Evolutionary conservation across 495 filamentous ascomycete genomes (phyloP), one percentile per base, ranked within the genome.

Genomic region (Lophiotrema nucula): DNA sequence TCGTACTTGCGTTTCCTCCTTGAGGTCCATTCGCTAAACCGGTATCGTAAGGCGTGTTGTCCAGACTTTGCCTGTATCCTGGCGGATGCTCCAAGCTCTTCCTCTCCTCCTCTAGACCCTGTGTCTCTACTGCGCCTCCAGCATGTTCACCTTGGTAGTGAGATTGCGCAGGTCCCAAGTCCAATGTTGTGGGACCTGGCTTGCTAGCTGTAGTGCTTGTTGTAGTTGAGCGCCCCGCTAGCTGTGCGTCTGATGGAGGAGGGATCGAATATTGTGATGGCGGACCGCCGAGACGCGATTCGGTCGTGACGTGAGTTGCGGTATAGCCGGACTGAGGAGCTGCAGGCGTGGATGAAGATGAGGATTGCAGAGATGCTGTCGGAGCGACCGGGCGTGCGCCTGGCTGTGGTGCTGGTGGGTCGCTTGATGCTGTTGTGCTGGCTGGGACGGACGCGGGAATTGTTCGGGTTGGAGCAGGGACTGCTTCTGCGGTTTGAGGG

Each of bases 81-180:
- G 60, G 53, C 23, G 60, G 60, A 48, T 57, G 45, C 31, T 58
- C 60, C 6, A 58, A 41, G 27, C 53, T 63, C 51, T 38, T 46
- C 38, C 45, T 33, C 21, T 33, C 47, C 35, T 47, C 56, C 1
- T 22, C 27, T 21, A 11, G 6, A n/a, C 23, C 25, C 23, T 16
- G 19, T 16, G 41, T 21, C 6, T 18, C 16, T 39, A 53, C n/a
- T 26, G 43, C 53, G 18, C 38, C 53, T 19, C 55, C 31, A 13
- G 21, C 15, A 53, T 57, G 47, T 31, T 57, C 38, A 5, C 8
- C 27, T 46, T 63, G 60, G 22, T 8, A 47, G 37, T 33, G 53
- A 26, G 60, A 58, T 16, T 39, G 41, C 26, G 51, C 28, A n/a
- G 53, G 53, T 1, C 53, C 60, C 21, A 63, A 13, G 28, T 63